Base-by-base conservation (phyloP, 1,284 basidiomycete species). In the Irpex sp. region DNA sequence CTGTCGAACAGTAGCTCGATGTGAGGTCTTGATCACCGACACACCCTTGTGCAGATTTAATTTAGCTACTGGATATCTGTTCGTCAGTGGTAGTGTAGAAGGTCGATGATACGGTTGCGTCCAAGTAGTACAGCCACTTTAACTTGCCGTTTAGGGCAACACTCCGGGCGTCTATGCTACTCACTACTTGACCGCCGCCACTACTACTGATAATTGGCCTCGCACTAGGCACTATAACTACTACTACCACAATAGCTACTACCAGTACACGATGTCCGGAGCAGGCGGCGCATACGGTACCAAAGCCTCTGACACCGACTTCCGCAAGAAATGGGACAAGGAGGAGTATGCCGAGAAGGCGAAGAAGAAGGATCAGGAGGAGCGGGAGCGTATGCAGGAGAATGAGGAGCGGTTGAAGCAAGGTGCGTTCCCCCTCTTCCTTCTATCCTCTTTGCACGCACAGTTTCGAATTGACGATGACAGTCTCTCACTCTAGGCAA, bases 311-410 rank as follows among this genome's bases (percentile, higher is more conserved):
- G 89, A 91, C 71, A 90, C 88, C 12, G 88, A 90, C 73, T 91
- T 91, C 68, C 75, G 90, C 58, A 87, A 87, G 75, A 93, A 89
- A 82, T 93, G 90, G 90, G 90, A 93, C 78, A 91, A 91, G 77
- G 85, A 91, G 69, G 90, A 91, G 72, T 93, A 90, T 73, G 81
- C 88, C 14, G 88, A 91, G 72, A 82, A 81, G 60, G 91, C 91
- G 10, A 85, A 83, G 68, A 82, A 86, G 70, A 88, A 87, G 67
- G 90, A 92, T 68, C 76, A 81, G 28, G 90, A 91, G 66, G 90
- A 93, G 72, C 80, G 83, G 66, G 84, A 90, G 66, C 82, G 90
- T 36, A 91, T 93, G 90, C 82, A 89, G 71, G 87, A 91, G 73
- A 94, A 94, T 70, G 91, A 94, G 65, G 86, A 90, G 67, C 82